Evolutionary conservation across 805 yeast species (phyloP).

Genomic region (Wickerhamomyces chambardii): DNA sequence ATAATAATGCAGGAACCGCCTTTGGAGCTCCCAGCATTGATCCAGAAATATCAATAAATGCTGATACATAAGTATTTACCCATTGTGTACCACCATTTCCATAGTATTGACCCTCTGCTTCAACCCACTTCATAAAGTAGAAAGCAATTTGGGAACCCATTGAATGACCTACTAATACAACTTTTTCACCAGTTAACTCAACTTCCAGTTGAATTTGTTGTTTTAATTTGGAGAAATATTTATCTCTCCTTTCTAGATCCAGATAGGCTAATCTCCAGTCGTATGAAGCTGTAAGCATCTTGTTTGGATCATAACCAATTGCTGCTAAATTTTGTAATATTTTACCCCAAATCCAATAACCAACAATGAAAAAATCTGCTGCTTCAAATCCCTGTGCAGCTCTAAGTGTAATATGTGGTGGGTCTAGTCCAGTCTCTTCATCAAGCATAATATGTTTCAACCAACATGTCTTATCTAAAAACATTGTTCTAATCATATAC

Average conservation of each 20-base stretch:
- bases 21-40: slow-evolving; percentile 92
- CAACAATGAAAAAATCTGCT: slow-evolving; percentile 93
- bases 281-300: slow-evolving; percentile 85
- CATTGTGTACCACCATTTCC: slow-evolving; percentile 91
- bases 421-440: slow-evolving; percentile 88
- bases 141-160: slow-evolving; percentile 92
- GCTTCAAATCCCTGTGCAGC: slow-evolving; percentile 97
- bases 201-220: slow-evolving; percentile 57
- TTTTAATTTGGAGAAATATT: slow-evolving; percentile 74
- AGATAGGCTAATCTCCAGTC: slow-evolving; percentile 94
- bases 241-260: slow-evolving; percentile 83
- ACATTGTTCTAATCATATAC: slow-evolving; percentile 89
- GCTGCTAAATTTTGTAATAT: slow-evolving; percentile 91
- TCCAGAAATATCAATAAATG: slow-evolving; percentile 84
- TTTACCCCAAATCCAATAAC: slow-evolving; percentile 99
- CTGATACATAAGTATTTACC: slow-evolving; percentile 80
- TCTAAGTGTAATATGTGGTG: slow-evolving; percentile 68
- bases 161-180: slow-evolving; percentile 82
- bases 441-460: slow-evolving; percentile 84
- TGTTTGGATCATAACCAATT: slow-evolving; percentile 87
- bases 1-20: slow-evolving; percentile 81
- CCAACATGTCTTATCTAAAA: slow-evolving; percentile 91
- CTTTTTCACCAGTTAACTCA: slow-evolving; percentile 47
- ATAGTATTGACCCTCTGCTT: slow-evolving; percentile 67
- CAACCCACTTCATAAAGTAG: slow-evolving; percentile 94